A percentile compares a stretch with the other conserved stretches of the same genome.
These are phyloP conservation scores for Stephania yunnanensis DNA, from an alignment of 164 flowering plant genomes.

Conservation along the genomic window DNA sequence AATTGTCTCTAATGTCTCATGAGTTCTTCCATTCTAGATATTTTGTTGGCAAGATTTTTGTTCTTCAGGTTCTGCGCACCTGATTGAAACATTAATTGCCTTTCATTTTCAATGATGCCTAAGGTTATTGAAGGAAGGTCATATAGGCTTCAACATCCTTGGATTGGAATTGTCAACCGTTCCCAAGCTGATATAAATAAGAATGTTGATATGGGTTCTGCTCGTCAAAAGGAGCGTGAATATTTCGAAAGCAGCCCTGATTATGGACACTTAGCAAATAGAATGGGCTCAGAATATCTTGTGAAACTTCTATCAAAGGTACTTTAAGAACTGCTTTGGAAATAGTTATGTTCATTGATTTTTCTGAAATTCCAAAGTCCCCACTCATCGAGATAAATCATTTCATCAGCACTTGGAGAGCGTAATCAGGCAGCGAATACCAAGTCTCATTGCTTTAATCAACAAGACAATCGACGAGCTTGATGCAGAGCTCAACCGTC, in stretches of 20 bases:
- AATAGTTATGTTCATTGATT: neutral
- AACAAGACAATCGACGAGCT: constrained; percentile 89
- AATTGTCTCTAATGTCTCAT: neutral
- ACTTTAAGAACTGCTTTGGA: constrained; percentile 4
- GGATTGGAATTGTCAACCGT: constrained; percentile 94
- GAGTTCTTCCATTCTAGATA: neutral
- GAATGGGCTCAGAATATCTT: constrained; percentile 94
- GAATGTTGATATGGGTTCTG: constrained; percentile 77
- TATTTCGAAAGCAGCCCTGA: constrained; percentile 76
- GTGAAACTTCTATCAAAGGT: constrained; percentile 92
- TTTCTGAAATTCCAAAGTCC: constrained; percentile 3
- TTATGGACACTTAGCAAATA: constrained; percentile 68
- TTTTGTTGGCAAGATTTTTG: neutral
- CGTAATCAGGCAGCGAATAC: constrained; percentile 83
- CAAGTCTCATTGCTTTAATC: constrained; percentile 86
- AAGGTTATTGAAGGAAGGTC: constrained; percentile 93
- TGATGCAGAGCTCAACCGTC: constrained; percentile 83
- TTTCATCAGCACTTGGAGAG: constrained; percentile 70
- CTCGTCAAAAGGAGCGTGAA: constrained; percentile 70
- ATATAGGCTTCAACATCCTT: constrained; percentile 75
- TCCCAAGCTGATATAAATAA: constrained; percentile 93
- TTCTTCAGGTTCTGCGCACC: neutral
- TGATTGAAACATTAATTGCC: constrained; percentile 4
- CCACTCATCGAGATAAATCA: constrained; percentile 6
- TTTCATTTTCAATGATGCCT: constrained; percentile 13